Evolutionary conservation across 306 rosid species (phyloP).

Genomic region (Sechiopsis laciniata): DNA sequence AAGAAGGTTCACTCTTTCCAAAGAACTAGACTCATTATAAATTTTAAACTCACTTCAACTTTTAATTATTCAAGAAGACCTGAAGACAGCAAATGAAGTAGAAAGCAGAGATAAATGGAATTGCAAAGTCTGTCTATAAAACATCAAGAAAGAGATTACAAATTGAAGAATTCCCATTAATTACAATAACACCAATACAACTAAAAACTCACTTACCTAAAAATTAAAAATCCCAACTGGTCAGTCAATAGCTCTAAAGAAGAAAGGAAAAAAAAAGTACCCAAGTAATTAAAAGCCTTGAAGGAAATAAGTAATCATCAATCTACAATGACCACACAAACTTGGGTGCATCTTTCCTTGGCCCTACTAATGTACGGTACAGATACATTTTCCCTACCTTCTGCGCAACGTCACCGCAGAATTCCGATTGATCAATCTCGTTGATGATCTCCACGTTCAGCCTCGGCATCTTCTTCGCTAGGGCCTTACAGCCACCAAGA

Average conservation of each 20-base stretch:
- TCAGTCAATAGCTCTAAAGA: constrained; percentile 10
- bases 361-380: constrained; percentile 72
- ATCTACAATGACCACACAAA: constrained; percentile 81
- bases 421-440: constrained; percentile 46
- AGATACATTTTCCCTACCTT: constrained; percentile 81
- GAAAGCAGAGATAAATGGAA: too few species aligned
- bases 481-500: constrained; percentile 64
- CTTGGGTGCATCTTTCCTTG: constrained; percentile 72
- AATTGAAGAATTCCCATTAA: constrained; percentile 19
- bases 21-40: too few species aligned
- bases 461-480: constrained; percentile 72
- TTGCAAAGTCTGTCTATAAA: constrained; percentile 9
- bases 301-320: constrained; percentile 17
- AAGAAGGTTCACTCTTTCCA: too few species aligned
- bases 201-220: constrained; percentile 14
- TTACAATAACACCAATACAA: constrained; percentile 20
- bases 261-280: not conserved
- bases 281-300: not conserved
- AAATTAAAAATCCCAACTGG: constrained; percentile 17
- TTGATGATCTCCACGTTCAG: constrained; percentile 82
- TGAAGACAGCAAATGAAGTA: too few species aligned
- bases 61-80: too few species aligned
- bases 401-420: constrained; percentile 37
- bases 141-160: constrained; percentile 10
- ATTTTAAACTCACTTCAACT: too few species aligned